phyloP scores from a whole-genome alignment of 352 stramenopile genomes.

The Phytophthora kernoviae region DNA sequence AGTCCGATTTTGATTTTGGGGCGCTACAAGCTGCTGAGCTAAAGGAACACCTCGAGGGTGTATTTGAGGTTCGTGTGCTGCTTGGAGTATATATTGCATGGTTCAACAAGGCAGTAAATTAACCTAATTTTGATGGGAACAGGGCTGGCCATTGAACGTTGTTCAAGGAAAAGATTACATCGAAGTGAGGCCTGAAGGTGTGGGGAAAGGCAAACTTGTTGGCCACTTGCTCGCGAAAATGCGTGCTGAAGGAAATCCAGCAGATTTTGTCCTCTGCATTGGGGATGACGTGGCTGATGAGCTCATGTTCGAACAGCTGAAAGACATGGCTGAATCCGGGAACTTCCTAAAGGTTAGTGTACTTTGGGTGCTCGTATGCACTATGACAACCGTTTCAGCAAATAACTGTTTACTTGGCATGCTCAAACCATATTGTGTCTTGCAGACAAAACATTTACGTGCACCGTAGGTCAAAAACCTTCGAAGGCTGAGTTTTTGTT shows the following conservation, averaged over 20 bases:
- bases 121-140: not conserved
- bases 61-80: conserved; percentile 68
- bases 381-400: not conserved
- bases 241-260: conserved; percentile 57
- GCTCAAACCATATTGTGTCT: conserved; percentile 6
- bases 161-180: conserved; percentile 96
- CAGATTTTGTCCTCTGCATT: conserved; percentile 97
- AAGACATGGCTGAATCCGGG: conserved; percentile 48
- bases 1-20: conserved; percentile 99
- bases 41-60: conserved; percentile 95
- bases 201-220: conserved; percentile 97
- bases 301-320: conserved; percentile 93
- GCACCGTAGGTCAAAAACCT: conserved; percentile 98
- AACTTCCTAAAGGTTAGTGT: conserved; percentile 50
- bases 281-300: conserved; percentile 99
- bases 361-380: not conserved
- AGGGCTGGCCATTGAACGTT: conserved; percentile 78
- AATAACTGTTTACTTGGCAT: conserved; percentile 7
- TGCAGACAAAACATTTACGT: conserved; percentile 92
- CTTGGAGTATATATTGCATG: not conserved
- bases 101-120: not conserved
- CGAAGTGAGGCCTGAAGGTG: conserved; percentile 96
- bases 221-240: conserved; percentile 90
- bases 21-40: conserved; percentile 96
- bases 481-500: conserved; percentile 97